Conservation (phyloP, 2,329 filamentous ascomycete genomes). For the Aspergillus brunneoviolaceus region DNA sequence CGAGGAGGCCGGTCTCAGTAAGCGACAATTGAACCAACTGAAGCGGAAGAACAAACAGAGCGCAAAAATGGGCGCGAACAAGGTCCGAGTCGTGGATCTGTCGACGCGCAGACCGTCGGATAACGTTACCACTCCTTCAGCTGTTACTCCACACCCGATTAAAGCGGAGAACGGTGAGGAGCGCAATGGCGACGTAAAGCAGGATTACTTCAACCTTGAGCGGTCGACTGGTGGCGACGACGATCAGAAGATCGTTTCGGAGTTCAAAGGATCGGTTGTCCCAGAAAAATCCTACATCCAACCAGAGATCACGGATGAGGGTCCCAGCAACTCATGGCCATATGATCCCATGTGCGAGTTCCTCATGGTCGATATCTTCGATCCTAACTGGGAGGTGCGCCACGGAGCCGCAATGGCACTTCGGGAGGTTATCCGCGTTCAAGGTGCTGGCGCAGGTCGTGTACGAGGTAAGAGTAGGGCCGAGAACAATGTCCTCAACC, state of each 20-base stretch:
- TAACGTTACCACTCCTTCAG: constrained; percentile 60
- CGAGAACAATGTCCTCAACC: constrained; percentile 79
- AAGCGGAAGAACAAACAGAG: constrained; percentile 93
- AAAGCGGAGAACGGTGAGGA: constrained; percentile 61
- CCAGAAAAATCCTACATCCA: constrained; percentile 86
- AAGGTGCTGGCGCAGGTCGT: constrained; percentile 84
- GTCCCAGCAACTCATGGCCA: constrained; percentile 73
- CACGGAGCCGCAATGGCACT: constrained; percentile 96
- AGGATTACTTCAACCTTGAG: constrained; percentile 90
- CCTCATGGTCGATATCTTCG: constrained; percentile 88
- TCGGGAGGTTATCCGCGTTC: constrained; percentile 86
- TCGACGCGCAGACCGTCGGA: constrained; percentile 67
- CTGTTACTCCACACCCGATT: constrained; percentile 55
- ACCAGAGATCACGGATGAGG: constrained; percentile 71
- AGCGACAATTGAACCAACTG: constrained; percentile 88
- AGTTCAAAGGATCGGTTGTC: constrained; percentile 83
- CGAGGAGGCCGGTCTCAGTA: constrained; percentile 76
- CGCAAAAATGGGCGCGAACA: constrained; percentile 83
- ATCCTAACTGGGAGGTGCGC: constrained; percentile 89
- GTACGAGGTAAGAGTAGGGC: constrained; percentile 64
- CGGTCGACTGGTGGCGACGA: constrained; percentile 73
- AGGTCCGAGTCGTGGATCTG: constrained; percentile 85
- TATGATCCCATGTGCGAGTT: constrained; percentile 93
- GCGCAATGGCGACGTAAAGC: constrained; percentile 61
- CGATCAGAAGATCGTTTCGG: constrained; percentile 85